Evolutionary conservation across 169 alveolate species (phyloP).

Genomic region (Plasmodium fragile): DNA sequence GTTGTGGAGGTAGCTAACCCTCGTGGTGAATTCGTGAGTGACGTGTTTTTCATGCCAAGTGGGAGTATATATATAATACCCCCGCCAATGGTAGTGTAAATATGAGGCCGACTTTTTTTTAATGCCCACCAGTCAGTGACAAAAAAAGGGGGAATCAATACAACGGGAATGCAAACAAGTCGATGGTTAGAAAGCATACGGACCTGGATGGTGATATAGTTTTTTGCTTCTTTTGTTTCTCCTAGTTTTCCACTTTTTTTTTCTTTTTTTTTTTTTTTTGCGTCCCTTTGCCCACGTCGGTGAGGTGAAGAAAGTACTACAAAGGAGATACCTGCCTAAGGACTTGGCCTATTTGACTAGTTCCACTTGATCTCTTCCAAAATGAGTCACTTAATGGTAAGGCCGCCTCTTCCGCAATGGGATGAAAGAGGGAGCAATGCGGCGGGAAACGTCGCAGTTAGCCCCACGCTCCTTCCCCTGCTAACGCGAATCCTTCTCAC

Average conservation of each 20-base stretch:
- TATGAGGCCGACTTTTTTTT: neutral
- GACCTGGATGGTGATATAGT: neutral
- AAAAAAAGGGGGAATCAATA: neutral
- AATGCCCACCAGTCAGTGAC: neutral
- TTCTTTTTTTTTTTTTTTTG: neutral
- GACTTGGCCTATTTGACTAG: neutral
- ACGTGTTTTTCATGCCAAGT: neutral
- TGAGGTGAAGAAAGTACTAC: neutral
- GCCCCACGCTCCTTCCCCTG: neutral
- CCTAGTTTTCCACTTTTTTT: neutral
- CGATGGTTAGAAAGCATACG: neutral
- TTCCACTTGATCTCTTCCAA: constrained; percentile 2
- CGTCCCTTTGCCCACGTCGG: neutral
- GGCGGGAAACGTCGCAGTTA: neutral
- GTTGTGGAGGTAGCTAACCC: neutral
- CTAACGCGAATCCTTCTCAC: neutral
- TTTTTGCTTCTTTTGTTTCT: neutral
- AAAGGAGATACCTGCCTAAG: neutral
- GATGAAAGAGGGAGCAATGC: neutral
- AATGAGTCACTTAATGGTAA: constrained; percentile 86
- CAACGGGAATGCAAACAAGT: neutral
- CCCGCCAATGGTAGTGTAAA: neutral
- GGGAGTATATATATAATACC: neutral
- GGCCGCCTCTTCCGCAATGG: neutral
- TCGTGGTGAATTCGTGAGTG: neutral